Percentiles rank a stretch among this genome's conserved stretches.
Evolutionary conservation across 345 rosid genomes (phyloP).

Genomic region (Mercurialis annua): DNA sequence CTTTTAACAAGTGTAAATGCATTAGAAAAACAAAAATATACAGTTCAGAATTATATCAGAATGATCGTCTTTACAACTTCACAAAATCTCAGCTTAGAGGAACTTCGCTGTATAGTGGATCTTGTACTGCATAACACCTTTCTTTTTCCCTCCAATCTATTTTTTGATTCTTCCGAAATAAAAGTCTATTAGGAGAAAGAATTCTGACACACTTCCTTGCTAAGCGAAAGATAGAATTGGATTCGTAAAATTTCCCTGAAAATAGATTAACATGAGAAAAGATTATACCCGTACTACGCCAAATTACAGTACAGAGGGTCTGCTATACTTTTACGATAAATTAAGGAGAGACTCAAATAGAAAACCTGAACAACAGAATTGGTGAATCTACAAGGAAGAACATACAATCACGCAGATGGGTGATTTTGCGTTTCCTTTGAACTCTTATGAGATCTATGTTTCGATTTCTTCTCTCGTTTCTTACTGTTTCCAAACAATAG

Average conservation of each 20-base stretch:
- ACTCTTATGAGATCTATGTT: constrained; percentile 69
- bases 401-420: constrained; percentile 23
- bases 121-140: not conserved
- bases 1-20: too few species aligned
- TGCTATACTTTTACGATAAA: not conserved
- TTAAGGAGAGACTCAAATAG: not conserved
- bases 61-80: not conserved
- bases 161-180: not conserved
- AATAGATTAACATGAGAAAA: not conserved
- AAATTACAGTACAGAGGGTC: not conserved
- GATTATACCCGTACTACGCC: not conserved
- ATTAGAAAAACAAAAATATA: too few species aligned
- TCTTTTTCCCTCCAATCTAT: not conserved
- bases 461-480: constrained; percentile 88
- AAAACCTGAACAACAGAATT: not conserved
- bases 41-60: not conserved
- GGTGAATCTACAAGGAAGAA: not conserved
- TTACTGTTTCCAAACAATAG: constrained; percentile 43
- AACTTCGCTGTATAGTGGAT: too few species aligned
- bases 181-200: too few species aligned
- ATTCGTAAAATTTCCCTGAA: constrained; percentile 1
- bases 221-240: not conserved
- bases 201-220: not conserved
- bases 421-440: constrained; percentile 44
- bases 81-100: not conserved